Conservation (phyloP, 495 filamentous ascomycete genomes). For the Tuber melanosporum region DNA sequence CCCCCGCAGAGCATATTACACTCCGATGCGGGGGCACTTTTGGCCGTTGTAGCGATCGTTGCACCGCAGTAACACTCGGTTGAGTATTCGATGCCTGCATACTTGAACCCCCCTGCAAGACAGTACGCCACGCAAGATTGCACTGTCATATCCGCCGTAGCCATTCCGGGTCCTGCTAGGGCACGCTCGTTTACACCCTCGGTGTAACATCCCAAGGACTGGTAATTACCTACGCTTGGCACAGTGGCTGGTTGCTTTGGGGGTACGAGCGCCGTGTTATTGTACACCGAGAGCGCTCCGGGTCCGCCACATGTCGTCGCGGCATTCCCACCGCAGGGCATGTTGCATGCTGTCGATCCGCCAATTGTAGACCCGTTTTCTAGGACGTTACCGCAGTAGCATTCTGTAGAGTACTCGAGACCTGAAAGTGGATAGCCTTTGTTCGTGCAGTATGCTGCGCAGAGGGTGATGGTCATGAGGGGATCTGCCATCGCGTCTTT, state of each 20-base stretch:
- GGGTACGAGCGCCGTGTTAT: conserved; percentile 40
- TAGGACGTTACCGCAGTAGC: conserved; percentile 57
- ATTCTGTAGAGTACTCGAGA: conserved; percentile 65
- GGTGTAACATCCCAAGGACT: conserved; percentile 57
- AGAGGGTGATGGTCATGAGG: conserved; percentile 54
- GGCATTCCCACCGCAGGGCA: conserved; percentile 43
- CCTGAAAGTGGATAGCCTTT: conserved; percentile 53
- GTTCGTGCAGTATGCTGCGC: conserved; percentile 47
- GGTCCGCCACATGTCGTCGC: conserved; percentile 47
- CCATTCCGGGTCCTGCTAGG: conserved; percentile 42
- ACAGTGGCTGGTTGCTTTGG: conserved; percentile 11
- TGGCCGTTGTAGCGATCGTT: conserved; percentile 31
- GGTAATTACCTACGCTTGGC: conserved; percentile 43
- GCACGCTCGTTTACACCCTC: conserved; percentile 56
- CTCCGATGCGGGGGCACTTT: conserved; percentile 15
- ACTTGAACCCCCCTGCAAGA: conserved; percentile 44
- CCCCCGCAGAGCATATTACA: conserved; percentile 37
- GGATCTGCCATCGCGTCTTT: conserved; percentile 51
- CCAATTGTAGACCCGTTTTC: conserved; percentile 29
- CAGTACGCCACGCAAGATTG: conserved; percentile 52
- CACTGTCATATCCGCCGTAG: conserved; percentile 50
- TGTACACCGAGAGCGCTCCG: conserved; percentile 44
- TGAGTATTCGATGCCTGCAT: conserved; percentile 62
- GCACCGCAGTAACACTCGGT: conserved; percentile 66
- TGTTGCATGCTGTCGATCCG: conserved; percentile 38